Base-by-base conservation (phyloP, 2,329 filamentous ascomycete species). In the Sporothrix protearum region DNA sequence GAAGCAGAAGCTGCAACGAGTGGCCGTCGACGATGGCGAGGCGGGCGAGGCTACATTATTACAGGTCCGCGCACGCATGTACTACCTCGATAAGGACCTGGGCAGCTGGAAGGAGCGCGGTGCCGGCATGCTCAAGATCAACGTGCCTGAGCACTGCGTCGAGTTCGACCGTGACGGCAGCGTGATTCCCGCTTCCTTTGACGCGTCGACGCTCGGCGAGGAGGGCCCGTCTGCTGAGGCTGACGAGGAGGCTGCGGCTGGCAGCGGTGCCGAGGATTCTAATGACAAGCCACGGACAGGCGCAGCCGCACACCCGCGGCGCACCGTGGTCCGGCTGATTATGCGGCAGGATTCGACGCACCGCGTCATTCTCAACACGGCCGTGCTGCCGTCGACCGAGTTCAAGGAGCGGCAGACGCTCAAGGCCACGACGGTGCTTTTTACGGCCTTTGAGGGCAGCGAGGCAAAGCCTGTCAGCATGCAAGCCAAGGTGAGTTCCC, bases 261-360 rank as follows among this genome's bases (percentile, higher is more conserved):
- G 30, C 39, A 42, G 64, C 7, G 57, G 36, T 75, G 64, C 22
- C 28, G 42, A 30, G n/a, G 59, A 68, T 8, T 61, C 36, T 75
- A 77, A 10, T 77, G 74, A 75, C 59, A 70, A 55, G 3, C 42
- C 45, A 22, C 63, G 68, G 16, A 68, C 69, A 9, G 70, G 53
- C 67, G 76, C 51, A 2, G 69, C 69, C 10, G 25, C 30, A 5
- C 22, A 19, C 1, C 75, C 72, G 55, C 76, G 76, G 22, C 80
- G 83, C 68, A 85, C 86, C 75, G 83, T 88, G 71, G 86, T 91
- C 30, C 91, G 95, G 55, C 87, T 98, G 75, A 87, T 98, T 73
- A 94, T 97, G 89, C 91, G 95, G 22, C 93, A 96, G 75, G 94
- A 97, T 77, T 93, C 94, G 73, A 96, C 93, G 0, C 89, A 94